Base-by-base conservation (phyloP, 2,329 filamentous ascomycete species). In the Hypoxylon sp. region DNA sequence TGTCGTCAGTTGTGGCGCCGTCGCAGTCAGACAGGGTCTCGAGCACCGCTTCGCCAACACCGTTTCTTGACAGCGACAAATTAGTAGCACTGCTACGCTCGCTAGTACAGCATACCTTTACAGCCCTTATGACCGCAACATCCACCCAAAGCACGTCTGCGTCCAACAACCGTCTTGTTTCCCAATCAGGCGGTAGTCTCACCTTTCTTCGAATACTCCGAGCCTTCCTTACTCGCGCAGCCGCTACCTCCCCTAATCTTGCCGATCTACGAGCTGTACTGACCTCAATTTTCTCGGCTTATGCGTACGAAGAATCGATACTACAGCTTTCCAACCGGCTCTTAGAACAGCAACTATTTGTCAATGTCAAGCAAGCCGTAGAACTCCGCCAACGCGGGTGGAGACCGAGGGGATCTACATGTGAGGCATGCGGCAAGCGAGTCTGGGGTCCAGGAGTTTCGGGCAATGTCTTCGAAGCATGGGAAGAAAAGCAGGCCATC, bases 271-370 rank as follows among this genome's bases (percentile, higher is more conserved):
- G 94, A 32, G 83, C 83, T 5, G 92, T 97, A 0, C 81, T 99
- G 2, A 78, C 84, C 1, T 94, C 92, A 8, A 93, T 99, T 46
- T 97, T 99, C 73, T 86, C 93, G 0, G 93, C 94, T 0, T 99
- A 99, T 68, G 88, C 91, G 0, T 97, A 97, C 68, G 94, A 99
- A 70, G 90, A 93, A 69, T 92, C 89, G 0, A 89, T 99, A 11
- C 80, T 99, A 13, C 80, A 82, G 1, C 82, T 99, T 2, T 91
- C 94, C 0, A 96, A 93, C 68, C 82, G 88, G 3, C 84, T 99
- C 47, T 78, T 99, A 0, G 92, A 96, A 57, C 87, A 91, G 61
- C 94, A 94, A 64, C 79, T 96, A 4, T 99, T 97, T 64, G 82
- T 88, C 29, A 88, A 90, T 58, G 90, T 99, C 25, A 78, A 85